Evolutionary conservation across 495 filamentous ascomycete species (phyloP).

Genomic region (Neurospora sp.): DNA sequence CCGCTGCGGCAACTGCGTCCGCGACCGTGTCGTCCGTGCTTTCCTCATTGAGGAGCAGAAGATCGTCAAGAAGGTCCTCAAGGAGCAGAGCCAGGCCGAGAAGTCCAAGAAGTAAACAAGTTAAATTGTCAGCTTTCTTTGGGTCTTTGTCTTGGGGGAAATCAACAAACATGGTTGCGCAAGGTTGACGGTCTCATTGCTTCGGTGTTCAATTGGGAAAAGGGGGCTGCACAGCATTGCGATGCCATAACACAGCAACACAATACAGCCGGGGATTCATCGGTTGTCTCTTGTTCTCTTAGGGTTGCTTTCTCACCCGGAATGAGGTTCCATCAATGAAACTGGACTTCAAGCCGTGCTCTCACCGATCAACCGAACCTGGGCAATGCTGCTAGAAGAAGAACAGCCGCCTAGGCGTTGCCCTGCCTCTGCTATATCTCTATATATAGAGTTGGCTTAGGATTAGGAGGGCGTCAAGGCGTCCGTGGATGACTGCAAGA

Average conservation of each 20-base stretch:
- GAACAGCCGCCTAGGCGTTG: neutral
- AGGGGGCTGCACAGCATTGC: conserved; percentile 21
- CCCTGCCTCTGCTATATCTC: neutral
- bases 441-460: neutral
- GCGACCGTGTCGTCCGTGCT: conserved; percentile 90
- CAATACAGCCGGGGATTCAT: conserved; percentile 22
- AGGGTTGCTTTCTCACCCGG: conserved; percentile 37
- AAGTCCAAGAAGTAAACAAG: conserved; percentile 66
- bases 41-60: conserved; percentile 99
- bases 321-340: conserved; percentile 28
- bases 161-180: conserved; percentile 12
- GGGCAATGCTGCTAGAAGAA: neutral
- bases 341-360: conserved; percentile 27
- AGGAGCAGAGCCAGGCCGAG: conserved; percentile 58
- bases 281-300: conserved; percentile 33
- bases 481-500: neutral
- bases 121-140: conserved; percentile 9
- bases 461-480: neutral
- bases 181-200: conserved; percentile 36
- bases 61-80: conserved; percentile 99
- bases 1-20: conserved; percentile 95
- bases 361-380: neutral
- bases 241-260: conserved; percentile 30
- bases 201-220: conserved; percentile 42
- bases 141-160: conserved; percentile 14